These are phyloP conservation scores for Quillaja saponaria DNA, from an alignment of 306 rosid species.

Conservation along the genomic window DNA sequence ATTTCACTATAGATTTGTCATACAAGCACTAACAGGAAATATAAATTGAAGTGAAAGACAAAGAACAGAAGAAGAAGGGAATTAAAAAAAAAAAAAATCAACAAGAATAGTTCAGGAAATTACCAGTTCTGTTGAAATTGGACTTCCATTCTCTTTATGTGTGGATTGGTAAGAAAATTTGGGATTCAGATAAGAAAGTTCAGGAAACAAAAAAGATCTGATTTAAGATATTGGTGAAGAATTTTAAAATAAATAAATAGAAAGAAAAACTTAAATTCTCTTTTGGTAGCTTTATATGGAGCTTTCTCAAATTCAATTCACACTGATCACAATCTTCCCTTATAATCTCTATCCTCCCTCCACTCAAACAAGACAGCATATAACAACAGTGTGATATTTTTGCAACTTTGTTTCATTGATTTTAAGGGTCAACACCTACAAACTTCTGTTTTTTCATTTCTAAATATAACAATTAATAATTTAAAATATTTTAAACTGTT, in stretches of 20 bases:
- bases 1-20: neutral
- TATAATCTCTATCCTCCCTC: slow-evolving; percentile 24
- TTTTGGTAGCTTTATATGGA: slow-evolving; percentile 42
- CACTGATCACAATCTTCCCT: slow-evolving; percentile 40
- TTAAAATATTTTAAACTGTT: neutral
- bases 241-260: slow-evolving; percentile 5
- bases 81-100: neutral
- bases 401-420: slow-evolving; percentile 42
- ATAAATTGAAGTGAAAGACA: neutral
- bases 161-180: neutral
- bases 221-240: slow-evolving; percentile 15
- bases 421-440: slow-evolving; percentile 36
- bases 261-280: slow-evolving; percentile 27
- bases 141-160: slow-evolving; percentile 10
- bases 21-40: neutral
- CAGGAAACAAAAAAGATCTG: slow-evolving; percentile 2
- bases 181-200: slow-evolving; percentile 19
- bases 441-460: slow-evolving; percentile 15
- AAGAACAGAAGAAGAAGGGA: neutral
- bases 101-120: slow-evolving; percentile 10
- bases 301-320: slow-evolving; percentile 24
- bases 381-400: slow-evolving; percentile 42
- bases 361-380: slow-evolving; percentile 45
- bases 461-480: neutral
- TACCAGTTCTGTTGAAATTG: slow-evolving; percentile 28